Percentiles rank a stretch among this genome's conserved stretches.
phyloP scores from a whole-genome alignment of 176 grass and related monocot genomes.

The Eleusine coracana region DNA sequence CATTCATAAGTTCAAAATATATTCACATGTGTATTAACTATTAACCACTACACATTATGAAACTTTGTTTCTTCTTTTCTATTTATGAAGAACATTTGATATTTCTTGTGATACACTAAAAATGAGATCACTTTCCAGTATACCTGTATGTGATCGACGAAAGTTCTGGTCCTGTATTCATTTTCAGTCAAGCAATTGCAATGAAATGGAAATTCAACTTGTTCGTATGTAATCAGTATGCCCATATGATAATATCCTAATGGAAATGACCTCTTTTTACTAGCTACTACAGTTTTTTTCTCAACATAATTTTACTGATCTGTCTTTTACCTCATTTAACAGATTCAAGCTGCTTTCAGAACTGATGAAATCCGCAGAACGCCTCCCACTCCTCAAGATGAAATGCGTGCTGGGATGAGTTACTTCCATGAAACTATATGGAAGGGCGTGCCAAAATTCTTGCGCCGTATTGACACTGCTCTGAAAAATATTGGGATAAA shows the following conservation, averaged over 20 bases:
- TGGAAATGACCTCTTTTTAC: conserved; percentile 11
- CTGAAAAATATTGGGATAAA: conserved; percentile 95
- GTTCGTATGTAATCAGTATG: neutral
- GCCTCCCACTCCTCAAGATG: conserved; percentile 93
- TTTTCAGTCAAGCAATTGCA: conserved; percentile 26
- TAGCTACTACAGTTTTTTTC: neutral
- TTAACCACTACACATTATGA: too few species aligned
- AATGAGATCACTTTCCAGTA: neutral
- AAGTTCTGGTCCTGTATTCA: neutral
- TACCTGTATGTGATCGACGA: neutral
- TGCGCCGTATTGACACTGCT: conserved; percentile 94
- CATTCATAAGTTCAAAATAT: too few species aligned
- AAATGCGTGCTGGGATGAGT: conserved; percentile 98
- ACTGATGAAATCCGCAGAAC: conserved; percentile 97
- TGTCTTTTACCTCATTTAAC: conserved; percentile 28
- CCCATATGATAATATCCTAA: neutral
- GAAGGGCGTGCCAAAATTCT: conserved; percentile 98
- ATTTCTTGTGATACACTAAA: neutral
- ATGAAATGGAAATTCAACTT: neutral
- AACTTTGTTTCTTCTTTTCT: neutral
- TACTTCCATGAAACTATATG: conserved; percentile 98
- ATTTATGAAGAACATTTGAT: neutral
- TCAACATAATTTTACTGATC: conserved; percentile 25
- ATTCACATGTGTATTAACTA: too few species aligned
- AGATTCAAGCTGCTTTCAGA: conserved; percentile 98